Conservation (phyloP, 352 stramenopile genomes). For the Phytophthora aleatoria region DNA sequence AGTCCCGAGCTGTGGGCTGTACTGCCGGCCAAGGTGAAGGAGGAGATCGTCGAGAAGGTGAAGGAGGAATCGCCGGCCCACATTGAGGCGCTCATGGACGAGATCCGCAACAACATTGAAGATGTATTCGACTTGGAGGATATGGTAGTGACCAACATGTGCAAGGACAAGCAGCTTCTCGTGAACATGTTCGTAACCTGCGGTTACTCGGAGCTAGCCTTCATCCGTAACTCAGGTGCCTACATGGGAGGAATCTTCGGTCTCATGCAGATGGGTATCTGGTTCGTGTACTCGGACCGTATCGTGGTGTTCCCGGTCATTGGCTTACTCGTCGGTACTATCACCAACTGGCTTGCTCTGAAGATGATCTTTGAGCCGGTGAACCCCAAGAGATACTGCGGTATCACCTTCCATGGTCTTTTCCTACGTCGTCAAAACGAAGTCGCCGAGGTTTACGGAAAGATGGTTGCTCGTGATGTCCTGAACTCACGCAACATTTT, state of each 20-base stretch:
- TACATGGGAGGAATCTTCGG: conserved; percentile 92
- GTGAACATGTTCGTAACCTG: conserved; percentile 96
- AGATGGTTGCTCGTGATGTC: conserved; percentile 84
- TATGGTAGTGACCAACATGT: conserved; percentile 95
- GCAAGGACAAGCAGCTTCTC: conserved; percentile 94
- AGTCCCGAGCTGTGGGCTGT: conserved; percentile 85
- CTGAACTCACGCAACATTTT: conserved; percentile 90
- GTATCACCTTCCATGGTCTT: conserved; percentile 94
- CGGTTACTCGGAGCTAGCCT: conserved; percentile 90
- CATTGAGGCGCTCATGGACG: conserved; percentile 94
- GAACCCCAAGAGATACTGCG: conserved; percentile 82
- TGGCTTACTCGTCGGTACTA: conserved; percentile 95
- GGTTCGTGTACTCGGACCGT: conserved; percentile 83
- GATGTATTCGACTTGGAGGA: conserved; percentile 96
- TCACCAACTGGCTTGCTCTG: conserved; percentile 97
- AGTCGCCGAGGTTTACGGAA: conserved; percentile 88
- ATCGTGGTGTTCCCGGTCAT: conserved; percentile 91
- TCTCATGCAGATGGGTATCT: conserved; percentile 89
- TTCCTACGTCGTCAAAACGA: conserved; percentile 94
- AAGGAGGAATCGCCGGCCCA: conserved; percentile 93
- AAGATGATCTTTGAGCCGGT: conserved; percentile 94
- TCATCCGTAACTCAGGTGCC: conserved; percentile 91
- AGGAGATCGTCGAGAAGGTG: conserved; percentile 94
- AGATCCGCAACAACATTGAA: conserved; percentile 95
- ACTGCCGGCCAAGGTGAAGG: conserved; percentile 79